Evolutionary conservation across 768 basidiomycete species (phyloP), one percentile per base, ranked within the genome.

Genomic region (Hypholoma fasciculare): DNA sequence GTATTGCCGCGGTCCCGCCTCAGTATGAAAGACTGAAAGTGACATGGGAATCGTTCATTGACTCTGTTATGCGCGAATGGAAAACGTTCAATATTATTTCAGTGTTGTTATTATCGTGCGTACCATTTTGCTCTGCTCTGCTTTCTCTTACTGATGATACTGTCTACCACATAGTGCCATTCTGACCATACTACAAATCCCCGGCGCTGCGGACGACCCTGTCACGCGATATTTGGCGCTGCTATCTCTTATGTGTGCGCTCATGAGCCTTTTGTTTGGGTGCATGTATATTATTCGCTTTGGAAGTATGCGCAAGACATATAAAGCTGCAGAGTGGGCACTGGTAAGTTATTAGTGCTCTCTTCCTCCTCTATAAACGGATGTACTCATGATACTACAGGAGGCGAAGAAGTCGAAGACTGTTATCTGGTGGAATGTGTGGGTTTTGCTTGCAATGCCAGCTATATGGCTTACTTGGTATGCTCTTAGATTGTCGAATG

Each of bases 211-310:
- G 1, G 65, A 68, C 6, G 83, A 87, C 63, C 82, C 85, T 0
- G 53, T 87, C 8, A 82, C 80, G 3, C 78, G 86, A 56, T 86
- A 82, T 20, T 70, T 81, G 0, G 84, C 85, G 0, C 72, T 88
- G 14, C 69, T 84, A 14, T 87, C 86, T 1, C 71, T 88, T 42
- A 69, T 82, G 0, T 86, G 81, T 34, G 82, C 86, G 1, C 65
- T 88, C 42, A 79, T 87, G 79, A 87, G 85, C 64, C 69, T 89
- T 23, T 73, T 80, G 2, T 89, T 78, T 61, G 87, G 87, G 0
- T 86, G 87, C 63, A 75, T 86, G 36, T 89, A 83, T 65, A 87
- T 85, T 30, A 73, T 88, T 26, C 76, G 85, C 19, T 89, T 89
- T 58, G 81, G 80, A 2, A 81, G 78, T 0, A 89, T 89, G 87